These are phyloP conservation scores for Lentinus polychrous DNA, from an alignment of 1,284 basidiomycete species.

Conservation along the genomic window DNA sequence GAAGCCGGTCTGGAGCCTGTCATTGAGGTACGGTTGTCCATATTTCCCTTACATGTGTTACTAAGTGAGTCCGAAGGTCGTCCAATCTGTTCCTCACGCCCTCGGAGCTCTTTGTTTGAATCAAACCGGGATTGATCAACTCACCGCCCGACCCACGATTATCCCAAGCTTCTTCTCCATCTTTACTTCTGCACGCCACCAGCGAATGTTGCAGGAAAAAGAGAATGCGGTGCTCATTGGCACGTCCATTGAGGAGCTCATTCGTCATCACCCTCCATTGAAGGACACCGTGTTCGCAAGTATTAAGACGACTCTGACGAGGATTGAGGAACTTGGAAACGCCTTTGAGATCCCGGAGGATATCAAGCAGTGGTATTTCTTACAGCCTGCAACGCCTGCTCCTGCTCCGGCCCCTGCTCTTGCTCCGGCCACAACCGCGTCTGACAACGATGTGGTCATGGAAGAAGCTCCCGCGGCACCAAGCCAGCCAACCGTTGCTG, in stretches of 20 bases:
- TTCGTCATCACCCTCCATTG: conserved; percentile 90
- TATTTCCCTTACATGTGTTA: conserved; percentile 1
- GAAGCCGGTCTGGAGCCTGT: conserved; percentile 83
- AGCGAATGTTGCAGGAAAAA: conserved; percentile 87
- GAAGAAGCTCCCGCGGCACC: conserved; percentile 23
- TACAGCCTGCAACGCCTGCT: conserved; percentile 32
- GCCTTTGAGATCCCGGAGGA: conserved; percentile 50
- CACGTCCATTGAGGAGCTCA: conserved; percentile 88
- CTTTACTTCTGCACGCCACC: conserved; percentile 81
- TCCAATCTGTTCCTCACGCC: conserved; percentile 92
- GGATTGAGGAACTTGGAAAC: conserved; percentile 69
- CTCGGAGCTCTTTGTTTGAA: conserved; percentile 96
- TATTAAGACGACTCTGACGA: conserved; percentile 61
- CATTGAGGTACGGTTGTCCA: conserved; percentile 59
- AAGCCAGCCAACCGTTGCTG: not conserved
- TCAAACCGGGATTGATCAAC: conserved; percentile 79
- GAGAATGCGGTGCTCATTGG: conserved; percentile 90
- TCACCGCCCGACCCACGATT: conserved; percentile 70
- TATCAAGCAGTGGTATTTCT: conserved; percentile 59
- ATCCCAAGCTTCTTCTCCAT: conserved; percentile 82
- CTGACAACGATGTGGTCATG: conserved; percentile 43
- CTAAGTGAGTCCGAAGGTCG: conserved; percentile 46
- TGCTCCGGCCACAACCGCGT: conserved; percentile 3
- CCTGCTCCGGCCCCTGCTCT: conserved; percentile 15
- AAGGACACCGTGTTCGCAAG: conserved; percentile 77